Percentiles rank a stretch among this genome's conserved stretches.
phyloP scores from a whole-genome alignment of 331 rosid species.

The Stylosanthes scabra region DNA sequence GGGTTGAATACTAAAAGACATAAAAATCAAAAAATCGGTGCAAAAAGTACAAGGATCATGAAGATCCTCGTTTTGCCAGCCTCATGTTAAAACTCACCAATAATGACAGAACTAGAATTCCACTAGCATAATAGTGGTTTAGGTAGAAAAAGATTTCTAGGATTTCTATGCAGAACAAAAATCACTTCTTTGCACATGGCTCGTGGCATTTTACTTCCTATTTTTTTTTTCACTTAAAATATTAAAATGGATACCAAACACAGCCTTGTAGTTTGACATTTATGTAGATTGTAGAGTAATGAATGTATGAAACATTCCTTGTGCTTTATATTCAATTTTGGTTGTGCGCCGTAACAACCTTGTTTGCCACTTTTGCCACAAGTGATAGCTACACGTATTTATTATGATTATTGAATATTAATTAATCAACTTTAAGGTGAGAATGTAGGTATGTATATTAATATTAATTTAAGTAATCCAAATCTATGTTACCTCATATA shows the following conservation, averaged over 20 bases:
- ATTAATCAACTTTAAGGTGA: conserved; percentile 1
- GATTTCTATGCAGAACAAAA: not conserved
- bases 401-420: not conserved
- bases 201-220: not conserved
- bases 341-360: conserved; percentile 9
- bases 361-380: not conserved
- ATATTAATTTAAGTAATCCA: not conserved
- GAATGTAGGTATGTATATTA: not conserved
- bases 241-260: not conserved
- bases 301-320: not conserved
- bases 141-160: no score
- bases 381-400: not conserved
- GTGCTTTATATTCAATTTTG: not conserved
- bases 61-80: no score
- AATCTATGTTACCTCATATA: not conserved
- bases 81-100: no score
- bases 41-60: no score
- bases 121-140: no score
- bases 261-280: not conserved
- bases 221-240: not conserved
- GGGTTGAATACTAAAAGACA: no score
- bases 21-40: no score
- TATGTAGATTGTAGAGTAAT: not conserved
- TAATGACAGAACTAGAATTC: no score
- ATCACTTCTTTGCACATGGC: not conserved